Percentiles rank a stretch among this genome's conserved stretches.
These are phyloP conservation scores for Pythium phragmiticola DNA, from an alignment of 352 stramenopile genomes.

Conservation along the genomic window DNA sequence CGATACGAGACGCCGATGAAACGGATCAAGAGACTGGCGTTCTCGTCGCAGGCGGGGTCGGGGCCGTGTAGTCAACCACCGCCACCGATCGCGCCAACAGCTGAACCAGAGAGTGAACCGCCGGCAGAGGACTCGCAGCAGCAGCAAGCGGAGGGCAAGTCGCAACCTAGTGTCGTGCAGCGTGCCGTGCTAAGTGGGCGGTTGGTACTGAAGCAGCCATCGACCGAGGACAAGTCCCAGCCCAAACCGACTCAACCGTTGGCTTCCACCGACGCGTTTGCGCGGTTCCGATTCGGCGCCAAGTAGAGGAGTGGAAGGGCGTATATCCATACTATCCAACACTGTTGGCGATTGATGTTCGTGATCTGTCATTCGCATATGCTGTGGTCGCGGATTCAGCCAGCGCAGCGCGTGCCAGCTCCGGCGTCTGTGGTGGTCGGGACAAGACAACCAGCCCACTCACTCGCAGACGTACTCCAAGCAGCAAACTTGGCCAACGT, in stretches of 20 bases:
- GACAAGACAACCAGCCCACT: too few relatives aligned
- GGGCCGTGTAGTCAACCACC: not conserved
- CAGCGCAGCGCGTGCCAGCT: too few relatives aligned
- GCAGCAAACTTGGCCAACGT: too few relatives aligned
- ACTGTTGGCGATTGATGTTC: too few relatives aligned
- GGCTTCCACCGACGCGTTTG: constrained; percentile 11
- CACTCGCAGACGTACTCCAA: too few relatives aligned
- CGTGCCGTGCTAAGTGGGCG: not conserved
- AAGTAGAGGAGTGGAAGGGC: not conserved
- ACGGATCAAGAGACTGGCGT: constrained; percentile 21
- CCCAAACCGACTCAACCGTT: not conserved
- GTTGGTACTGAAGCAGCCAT: not conserved
- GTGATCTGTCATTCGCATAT: too few relatives aligned
- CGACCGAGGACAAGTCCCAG: not conserved
- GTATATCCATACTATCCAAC: too few relatives aligned
- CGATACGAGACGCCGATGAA: constrained; percentile 14
- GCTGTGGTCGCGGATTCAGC: too few relatives aligned
- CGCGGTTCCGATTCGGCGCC: constrained; percentile 14
- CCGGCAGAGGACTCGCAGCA: not conserved
- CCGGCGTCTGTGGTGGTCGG: too few relatives aligned
- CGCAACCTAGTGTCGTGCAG: not conserved
- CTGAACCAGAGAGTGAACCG: constrained; percentile 2
- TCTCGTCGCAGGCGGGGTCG: not conserved
- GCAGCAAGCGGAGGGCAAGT: not conserved
- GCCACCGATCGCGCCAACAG: not conserved